Evolutionary conservation across 176 grass and related monocot genomes (phyloP).

Genomic region (Carex myosuroides): DNA sequence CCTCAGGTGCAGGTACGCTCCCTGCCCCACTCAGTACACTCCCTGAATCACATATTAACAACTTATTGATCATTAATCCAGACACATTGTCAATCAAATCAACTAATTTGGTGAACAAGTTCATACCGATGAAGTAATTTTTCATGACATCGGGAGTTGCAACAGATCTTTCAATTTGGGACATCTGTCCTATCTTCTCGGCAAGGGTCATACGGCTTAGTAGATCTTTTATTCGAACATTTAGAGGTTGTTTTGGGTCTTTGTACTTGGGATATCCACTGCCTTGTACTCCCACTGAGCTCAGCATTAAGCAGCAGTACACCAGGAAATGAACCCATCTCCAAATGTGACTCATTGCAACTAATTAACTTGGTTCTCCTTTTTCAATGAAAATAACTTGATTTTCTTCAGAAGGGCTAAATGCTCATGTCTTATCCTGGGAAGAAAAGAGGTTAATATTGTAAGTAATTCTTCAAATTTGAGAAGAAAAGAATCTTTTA

Average conservation of each 20-base stretch:
- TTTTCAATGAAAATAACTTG: neutral
- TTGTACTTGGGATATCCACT: slow-evolving; percentile 28
- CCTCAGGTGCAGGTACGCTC: slow-evolving; percentile 34
- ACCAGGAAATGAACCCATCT: neutral
- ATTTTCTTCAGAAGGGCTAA: neutral
- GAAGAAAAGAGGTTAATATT: neutral
- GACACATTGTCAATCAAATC: neutral
- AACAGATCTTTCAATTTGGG: slow-evolving; percentile 49
- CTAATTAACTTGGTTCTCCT: neutral
- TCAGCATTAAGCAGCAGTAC: neutral
- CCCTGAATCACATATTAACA: slow-evolving; percentile 18
- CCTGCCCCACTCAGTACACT: slow-evolving; percentile 60
- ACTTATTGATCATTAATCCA: neutral
- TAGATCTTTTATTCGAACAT: slow-evolving; percentile 30
- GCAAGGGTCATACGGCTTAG: slow-evolving; percentile 43
- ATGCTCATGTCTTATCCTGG: slow-evolving; percentile 4
- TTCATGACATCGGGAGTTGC: slow-evolving; percentile 39
- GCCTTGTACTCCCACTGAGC: neutral
- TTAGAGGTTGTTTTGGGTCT: slow-evolving; percentile 40
- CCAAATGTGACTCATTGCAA: slow-evolving; percentile 4
- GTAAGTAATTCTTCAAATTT: neutral
- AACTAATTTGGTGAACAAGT: neutral
- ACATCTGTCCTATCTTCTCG: slow-evolving; percentile 58
- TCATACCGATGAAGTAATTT: slow-evolving; percentile 35
- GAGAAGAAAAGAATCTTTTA: neutral